Percentiles rank a stretch among this genome's conserved stretches.
phyloP scores from a whole-genome alignment of 2,329 filamentous ascomycete species.

The Botrytis tulipae region DNA sequence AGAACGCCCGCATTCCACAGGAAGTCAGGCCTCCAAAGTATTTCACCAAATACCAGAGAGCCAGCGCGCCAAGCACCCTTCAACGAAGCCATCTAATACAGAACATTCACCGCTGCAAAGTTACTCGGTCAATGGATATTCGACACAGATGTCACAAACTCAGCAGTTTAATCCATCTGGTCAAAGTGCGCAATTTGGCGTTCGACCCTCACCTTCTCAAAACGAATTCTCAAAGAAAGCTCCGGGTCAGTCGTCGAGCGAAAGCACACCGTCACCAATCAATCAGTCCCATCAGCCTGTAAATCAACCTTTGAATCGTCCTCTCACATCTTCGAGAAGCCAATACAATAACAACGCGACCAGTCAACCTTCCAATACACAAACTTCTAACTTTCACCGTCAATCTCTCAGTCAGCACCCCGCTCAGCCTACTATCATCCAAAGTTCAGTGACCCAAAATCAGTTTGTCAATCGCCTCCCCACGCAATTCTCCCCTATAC shows the following conservation, averaged over 20 bases:
- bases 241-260: not conserved
- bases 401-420: not conserved
- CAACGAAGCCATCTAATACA: not conserved
- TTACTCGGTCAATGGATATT: not conserved
- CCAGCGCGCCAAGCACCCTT: not conserved
- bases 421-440: not conserved
- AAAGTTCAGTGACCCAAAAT: not conserved
- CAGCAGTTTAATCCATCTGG: not conserved
- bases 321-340: not conserved
- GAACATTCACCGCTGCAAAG: not conserved
- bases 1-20: not conserved
- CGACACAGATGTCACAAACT: not conserved
- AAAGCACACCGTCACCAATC: not conserved
- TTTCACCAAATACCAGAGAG: not conserved
- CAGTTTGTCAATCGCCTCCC: not conserved
- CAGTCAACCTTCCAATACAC: not conserved
- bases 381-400: not conserved
- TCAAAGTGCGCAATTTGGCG: not conserved
- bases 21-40: not conserved
- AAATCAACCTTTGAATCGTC: not conserved
- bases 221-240: not conserved
- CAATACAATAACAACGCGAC: not conserved
- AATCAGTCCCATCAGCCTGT: not conserved
- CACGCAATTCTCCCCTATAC: not conserved
- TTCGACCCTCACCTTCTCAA: not conserved